Base-by-base conservation (phyloP, 345 rosid genomes). In the Heritiera littoralis region DNA sequence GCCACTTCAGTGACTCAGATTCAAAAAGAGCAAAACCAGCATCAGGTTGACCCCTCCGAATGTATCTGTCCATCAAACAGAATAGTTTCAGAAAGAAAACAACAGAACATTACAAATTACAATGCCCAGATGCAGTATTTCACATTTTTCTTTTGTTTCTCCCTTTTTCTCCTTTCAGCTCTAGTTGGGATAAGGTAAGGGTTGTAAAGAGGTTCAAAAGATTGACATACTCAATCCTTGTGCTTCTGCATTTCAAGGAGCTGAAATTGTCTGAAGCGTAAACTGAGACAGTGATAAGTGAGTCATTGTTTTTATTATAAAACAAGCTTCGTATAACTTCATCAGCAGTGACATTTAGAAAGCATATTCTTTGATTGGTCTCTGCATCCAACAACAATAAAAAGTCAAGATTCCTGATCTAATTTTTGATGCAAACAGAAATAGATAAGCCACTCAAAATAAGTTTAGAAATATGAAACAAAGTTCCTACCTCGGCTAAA, bases 11-110 rank as follows among this genome's bases (percentile, higher is more conserved):
- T 13, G 98, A 92, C 80, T 91, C 96, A 1, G 94, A 92, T 56
- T 93, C 98, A 78, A 93, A 92, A 79, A 89, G 93, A 40, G 94
- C 78, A 92, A 92, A 93, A n/a, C 98, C 98, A 48, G 93, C 92
- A 72, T 90, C 92, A 0, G 95, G 89, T 79, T 90, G 85, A 56
- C 89, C 92, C 69, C 92, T 87, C 74, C 89, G 79, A 74, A 93
- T 91, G 88, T 91, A 91, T 81, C 93, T 90, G 83, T 43, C 66
- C 73, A 28, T 51, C 55, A 66, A 20, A 65, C 3, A 75, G 18
- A 75, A 18, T 46, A 7, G 51, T 30, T 63, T 48, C 56, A 60
- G 70, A 28, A 30, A 28, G 28, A 76, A 46, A 28, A 64, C 28
- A 32, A 6, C 9, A 8, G 9, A 45, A 45, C 9, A n/a, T 28